phyloP scores from a whole-genome alignment of 495 filamentous ascomycete species.

The Hypoxylon intermedium region DNA sequence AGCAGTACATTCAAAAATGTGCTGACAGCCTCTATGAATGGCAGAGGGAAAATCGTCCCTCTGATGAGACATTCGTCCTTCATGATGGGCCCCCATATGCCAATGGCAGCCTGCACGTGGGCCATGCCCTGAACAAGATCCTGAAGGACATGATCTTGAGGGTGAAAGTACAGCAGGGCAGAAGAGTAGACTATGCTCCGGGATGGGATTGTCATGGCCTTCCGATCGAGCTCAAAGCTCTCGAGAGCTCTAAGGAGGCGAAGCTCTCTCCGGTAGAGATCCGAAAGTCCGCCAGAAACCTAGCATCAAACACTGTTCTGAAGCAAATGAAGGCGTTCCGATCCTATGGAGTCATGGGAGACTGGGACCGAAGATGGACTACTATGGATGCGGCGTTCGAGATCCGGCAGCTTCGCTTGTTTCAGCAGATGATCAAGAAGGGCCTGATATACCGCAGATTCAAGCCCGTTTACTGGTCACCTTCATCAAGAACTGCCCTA shows the following conservation, averaged over 20 bases:
- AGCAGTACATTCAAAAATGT: constrained; percentile 75
- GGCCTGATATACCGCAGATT: constrained; percentile 86
- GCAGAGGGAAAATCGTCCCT: constrained; percentile 70
- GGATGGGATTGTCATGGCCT: constrained; percentile 99
- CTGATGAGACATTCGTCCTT: constrained; percentile 71
- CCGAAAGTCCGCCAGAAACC: constrained; percentile 71
- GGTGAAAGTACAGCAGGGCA: constrained; percentile 75
- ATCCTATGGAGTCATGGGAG: constrained; percentile 87
- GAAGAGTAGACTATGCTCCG: constrained; percentile 82
- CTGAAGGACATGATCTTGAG: constrained; percentile 92
- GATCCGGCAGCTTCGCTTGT: constrained; percentile 82
- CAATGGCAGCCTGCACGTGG: constrained; percentile 91
- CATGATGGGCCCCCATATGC: constrained; percentile 98
- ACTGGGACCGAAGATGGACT: constrained; percentile 90
- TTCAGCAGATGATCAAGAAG: constrained; percentile 81
- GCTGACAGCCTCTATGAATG: constrained; percentile 89
- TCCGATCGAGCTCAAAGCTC: constrained; percentile 96
- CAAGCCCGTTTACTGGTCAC: constrained; percentile 97
- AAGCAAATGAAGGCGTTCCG: constrained; percentile 84
- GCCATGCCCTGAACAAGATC: constrained; percentile 98
- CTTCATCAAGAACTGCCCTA: constrained; percentile 85
- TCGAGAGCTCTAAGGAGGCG: constrained; percentile 59
- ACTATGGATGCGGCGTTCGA: constrained; percentile 93
- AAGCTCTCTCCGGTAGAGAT: constrained; percentile 55
- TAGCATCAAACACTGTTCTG: constrained; percentile 76